Percentiles rank a stretch among this genome's conserved stretches.
phyloP scores from a whole-genome alignment of 192 early-diverging fungal genomes.

The Anaeromyces robustus region DNA sequence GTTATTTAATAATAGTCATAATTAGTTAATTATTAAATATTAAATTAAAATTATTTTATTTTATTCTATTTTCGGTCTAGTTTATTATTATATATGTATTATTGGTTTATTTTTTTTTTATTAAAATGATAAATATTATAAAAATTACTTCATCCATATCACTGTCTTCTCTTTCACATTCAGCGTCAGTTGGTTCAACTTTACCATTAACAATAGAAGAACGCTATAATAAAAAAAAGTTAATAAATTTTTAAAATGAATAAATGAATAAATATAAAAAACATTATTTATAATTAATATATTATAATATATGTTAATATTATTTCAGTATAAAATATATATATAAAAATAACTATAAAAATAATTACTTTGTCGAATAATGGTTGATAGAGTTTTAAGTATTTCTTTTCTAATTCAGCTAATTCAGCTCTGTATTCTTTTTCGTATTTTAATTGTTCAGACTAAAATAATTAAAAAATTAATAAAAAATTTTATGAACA shows the following conservation, averaged over 20 bases:
- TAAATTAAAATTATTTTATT: no score
- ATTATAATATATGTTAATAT: no score
- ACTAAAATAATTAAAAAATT: conserved; percentile 10
- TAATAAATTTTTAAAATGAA: no score
- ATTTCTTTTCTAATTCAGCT: conserved; percentile 91
- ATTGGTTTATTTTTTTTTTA: no score
- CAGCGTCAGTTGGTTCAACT: conserved; percentile 80
- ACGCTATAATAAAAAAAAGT: no score
- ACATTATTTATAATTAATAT: no score
- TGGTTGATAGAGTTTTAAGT: conserved; percentile 66
- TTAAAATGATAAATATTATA: not conserved
- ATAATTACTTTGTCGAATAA: conserved; percentile 51
- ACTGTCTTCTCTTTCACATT: conserved; percentile 48
- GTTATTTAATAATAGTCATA: no score
- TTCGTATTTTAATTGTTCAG: conserved; percentile 70
- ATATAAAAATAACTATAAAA: conserved; percentile 5
- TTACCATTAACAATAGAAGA: conserved; percentile 57
- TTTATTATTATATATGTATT: no score
- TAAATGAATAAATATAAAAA: no score
- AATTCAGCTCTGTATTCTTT: conserved; percentile 87
- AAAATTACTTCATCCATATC: conserved; percentile 27
- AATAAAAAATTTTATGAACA: not conserved
- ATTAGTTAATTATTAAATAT: no score
- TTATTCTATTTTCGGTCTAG: no score
- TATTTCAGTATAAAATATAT: no score